Evolutionary conservation across 2,329 filamentous ascomycete species (phyloP).

Genomic region (Aspergillus thermomutatus): DNA sequence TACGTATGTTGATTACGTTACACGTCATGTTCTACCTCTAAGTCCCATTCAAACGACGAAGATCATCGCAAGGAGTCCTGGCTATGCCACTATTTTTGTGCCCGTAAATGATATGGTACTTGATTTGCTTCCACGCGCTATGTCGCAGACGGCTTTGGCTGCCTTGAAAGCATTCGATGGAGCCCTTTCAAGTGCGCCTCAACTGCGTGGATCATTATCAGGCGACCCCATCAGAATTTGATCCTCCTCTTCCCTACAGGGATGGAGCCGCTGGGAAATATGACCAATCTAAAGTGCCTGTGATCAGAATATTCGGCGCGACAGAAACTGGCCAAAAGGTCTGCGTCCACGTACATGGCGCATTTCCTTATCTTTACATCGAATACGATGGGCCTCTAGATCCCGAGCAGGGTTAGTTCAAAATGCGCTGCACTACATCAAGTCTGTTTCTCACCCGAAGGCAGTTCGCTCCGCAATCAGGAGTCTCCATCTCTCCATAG

Average conservation of each 20-base stretch:
- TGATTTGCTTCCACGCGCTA: slow-evolving; percentile 12
- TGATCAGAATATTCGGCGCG: slow-evolving; percentile 86
- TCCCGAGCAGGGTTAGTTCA: slow-evolving; percentile 61
- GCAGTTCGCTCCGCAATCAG: slow-evolving; percentile 73
- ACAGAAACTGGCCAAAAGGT: slow-evolving; percentile 95
- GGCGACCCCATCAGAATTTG: slow-evolving; percentile 70
- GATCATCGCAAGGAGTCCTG: neutral
- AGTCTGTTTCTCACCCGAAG: slow-evolving; percentile 10
- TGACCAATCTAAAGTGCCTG: slow-evolving; percentile 71
- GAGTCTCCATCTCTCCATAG: slow-evolving; percentile 78
- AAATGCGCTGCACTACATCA: neutral
- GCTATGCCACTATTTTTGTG: neutral
- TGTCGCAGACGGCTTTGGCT: slow-evolving; percentile 23
- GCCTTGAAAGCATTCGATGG: slow-evolving; percentile 47
- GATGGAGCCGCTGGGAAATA: slow-evolving; percentile 56
- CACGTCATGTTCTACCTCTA: slow-evolving; percentile 7
- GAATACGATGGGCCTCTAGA: slow-evolving; percentile 72
- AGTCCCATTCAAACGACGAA: slow-evolving; percentile 1
- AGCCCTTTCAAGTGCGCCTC: slow-evolving; percentile 81
- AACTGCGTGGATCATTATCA: slow-evolving; percentile 98
- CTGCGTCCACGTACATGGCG: slow-evolving; percentile 92
- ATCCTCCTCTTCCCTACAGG: slow-evolving; percentile 71
- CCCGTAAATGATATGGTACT: slow-evolving; percentile 4
- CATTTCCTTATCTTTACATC: slow-evolving; percentile 92
- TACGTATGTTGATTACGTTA: slow-evolving; percentile 8